phyloP scores from a whole-genome alignment of 2,329 filamentous ascomycete species.

The Fusarium equiseti region DNA sequence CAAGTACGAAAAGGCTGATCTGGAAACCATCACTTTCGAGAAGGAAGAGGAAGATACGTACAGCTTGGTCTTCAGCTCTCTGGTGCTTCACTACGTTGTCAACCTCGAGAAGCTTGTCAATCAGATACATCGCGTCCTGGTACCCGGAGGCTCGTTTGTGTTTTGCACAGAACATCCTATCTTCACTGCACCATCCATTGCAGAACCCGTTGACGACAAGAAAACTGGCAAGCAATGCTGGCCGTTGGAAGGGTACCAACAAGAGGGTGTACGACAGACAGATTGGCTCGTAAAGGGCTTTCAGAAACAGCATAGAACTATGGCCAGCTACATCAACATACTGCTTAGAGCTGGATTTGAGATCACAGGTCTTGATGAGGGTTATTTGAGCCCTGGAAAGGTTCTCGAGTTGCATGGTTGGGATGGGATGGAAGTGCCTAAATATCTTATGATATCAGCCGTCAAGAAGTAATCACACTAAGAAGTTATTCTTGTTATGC shows the following conservation, averaged over 20 bases:
- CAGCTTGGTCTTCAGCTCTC: background rate
- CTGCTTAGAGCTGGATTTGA: background rate
- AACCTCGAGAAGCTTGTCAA: background rate
- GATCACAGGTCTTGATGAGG: background rate
- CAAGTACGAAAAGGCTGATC: background rate
- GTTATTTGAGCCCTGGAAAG: accelerated
- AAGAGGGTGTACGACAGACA: background rate
- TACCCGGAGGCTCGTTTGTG: background rate
- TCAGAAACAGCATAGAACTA: background rate
- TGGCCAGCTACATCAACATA: background rate
- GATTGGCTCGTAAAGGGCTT: background rate
- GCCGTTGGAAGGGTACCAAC: background rate
- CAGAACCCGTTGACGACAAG: background rate
- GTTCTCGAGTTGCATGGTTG: background rate
- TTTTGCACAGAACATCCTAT: background rate
- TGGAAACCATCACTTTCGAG: background rate
- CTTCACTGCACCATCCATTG: background rate
- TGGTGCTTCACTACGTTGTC: background rate
- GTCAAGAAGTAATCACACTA: background rate
- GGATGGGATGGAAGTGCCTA: background rate
- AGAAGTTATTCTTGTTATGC: too few species aligned
- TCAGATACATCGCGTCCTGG: background rate
- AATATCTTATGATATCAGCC: background rate
- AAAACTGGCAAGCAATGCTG: background rate
- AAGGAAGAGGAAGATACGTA: background rate